phyloP scores from a whole-genome alignment of 176 grass and related monocot genomes.

The Avena sativa region DNA sequence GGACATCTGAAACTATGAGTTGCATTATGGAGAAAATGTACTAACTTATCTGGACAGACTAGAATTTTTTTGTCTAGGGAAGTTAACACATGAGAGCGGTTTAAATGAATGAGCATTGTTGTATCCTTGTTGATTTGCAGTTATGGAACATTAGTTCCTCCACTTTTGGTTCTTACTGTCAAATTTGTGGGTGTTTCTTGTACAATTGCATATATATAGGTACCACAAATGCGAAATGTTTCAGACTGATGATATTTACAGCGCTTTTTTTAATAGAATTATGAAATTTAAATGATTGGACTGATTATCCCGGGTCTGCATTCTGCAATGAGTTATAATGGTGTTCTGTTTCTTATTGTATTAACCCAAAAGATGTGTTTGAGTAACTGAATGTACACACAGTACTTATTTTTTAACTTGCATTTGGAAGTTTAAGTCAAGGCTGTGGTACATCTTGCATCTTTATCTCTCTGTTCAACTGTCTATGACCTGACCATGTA shows the following conservation, averaged over 20 bases:
- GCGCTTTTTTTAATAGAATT: too few species aligned
- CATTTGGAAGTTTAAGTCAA: constrained; percentile 1
- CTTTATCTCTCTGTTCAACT: background rate
- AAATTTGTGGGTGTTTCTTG: background rate
- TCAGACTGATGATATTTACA: background rate
- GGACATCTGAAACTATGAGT: constrained; percentile 20
- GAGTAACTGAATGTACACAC: background rate
- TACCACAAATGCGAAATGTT: background rate
- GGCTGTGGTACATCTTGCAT: background rate
- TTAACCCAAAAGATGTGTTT: constrained; percentile 1
- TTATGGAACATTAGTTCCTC: background rate
- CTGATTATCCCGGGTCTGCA: background rate
- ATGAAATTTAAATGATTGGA: constrained; percentile 11
- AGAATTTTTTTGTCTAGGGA: background rate
- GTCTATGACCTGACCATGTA: background rate
- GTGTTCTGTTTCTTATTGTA: background rate
- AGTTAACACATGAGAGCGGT: constrained; percentile 8
- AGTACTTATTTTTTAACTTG: background rate
- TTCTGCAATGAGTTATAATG: background rate
- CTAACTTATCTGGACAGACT: background rate
- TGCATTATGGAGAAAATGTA: background rate
- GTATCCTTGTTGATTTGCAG: background rate
- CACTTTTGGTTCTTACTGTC: background rate
- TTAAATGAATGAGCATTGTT: constrained; percentile 6
- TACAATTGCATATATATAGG: background rate